Percentiles rank a stretch among this genome's conserved stretches.
Conservation (phyloP, 2,329 filamentous ascomycete genomes). For the Claviceps spartinae region DNA sequence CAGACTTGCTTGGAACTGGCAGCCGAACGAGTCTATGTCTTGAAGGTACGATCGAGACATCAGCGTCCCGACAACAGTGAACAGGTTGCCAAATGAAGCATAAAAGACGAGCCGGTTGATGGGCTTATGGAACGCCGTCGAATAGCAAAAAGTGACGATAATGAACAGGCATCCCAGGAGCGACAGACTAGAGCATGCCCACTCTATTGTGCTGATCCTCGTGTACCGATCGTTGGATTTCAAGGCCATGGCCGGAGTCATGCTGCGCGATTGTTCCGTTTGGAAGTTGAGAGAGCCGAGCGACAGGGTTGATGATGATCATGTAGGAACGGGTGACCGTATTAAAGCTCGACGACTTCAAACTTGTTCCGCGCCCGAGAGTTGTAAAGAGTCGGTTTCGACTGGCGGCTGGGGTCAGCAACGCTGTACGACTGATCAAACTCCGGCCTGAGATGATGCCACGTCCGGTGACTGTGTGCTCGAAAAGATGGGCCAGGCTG, state of each 20-base stretch:
- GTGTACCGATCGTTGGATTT: slow-evolving; percentile 26
- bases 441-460: not conserved
- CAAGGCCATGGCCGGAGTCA: not conserved
- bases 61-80: slow-evolving; percentile 63
- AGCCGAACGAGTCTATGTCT: slow-evolving; percentile 34
- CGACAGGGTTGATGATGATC: not conserved
- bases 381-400: not conserved
- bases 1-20: slow-evolving; percentile 64
- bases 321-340: not conserved
- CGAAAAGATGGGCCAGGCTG: not conserved
- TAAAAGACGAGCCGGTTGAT: slow-evolving; percentile 79
- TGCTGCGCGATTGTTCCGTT: not conserved
- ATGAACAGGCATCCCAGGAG: slow-evolving; percentile 58
- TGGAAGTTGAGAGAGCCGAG: not conserved
- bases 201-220: slow-evolving; percentile 49
- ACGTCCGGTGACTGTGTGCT: not conserved
- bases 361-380: not conserved
- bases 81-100: slow-evolving; percentile 67
- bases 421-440: not conserved
- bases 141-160: slow-evolving; percentile 55
- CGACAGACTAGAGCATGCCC: slow-evolving; percentile 57
- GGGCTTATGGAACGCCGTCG: slow-evolving; percentile 64
- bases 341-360: not conserved
- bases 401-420: not conserved
- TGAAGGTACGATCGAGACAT: slow-evolving; percentile 51